Evolutionary conservation across 768 basidiomycete genomes (phyloP), one percentile per base, ranked within the genome.

Genomic region (Artomyces pyxidatus): DNA sequence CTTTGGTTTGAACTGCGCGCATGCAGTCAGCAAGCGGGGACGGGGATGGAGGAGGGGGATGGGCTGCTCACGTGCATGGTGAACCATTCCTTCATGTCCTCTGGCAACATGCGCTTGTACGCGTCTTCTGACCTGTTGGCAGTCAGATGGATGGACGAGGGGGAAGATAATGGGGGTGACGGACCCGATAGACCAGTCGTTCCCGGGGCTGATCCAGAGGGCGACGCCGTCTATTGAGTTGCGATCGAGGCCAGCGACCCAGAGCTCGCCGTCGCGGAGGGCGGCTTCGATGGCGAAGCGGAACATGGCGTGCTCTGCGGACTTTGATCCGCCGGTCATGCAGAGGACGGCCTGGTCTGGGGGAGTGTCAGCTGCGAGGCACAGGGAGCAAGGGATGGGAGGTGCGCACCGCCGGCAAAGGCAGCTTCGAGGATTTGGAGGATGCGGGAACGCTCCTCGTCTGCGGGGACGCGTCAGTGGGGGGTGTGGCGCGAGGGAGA

Each of bases 161-260:
- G 22, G 37, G 28, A n/a, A 41, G 14, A 11, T 41, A 35, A n/a
- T n/a, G 17, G 12, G n/a, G 29, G 9, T 35, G 10, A 23, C 30
- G 17, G 9, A 35, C n/a, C 32, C 12, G 9, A 21, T 37, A 37
- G 21, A 21, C 16, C 22, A 23, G 9, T 46, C 45, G 14, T 12
- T 37, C 6, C 48, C 44, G 29, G 52, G 49, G 29, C 49, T 19
- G 16, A 50, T 35, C 52, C 52, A 43, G 48, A 50, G 29, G 32
- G 52, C 29, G 22, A 30, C 30, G 3, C 38, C 39, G 19, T 38
- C 21, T 7, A 50, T 47, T n/a, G n/a, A n/a, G 11, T 32, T 23
- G 23, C 32, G 41, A 27, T 43, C 16, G 40, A 42, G 21, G 22
- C 46, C 46, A 11, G 41, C 45, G 29, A 47, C 46, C 50, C 50